phyloP scores from a whole-genome alignment of 2,329 filamentous ascomycete species.

The Clarireedia monteithiana region DNA sequence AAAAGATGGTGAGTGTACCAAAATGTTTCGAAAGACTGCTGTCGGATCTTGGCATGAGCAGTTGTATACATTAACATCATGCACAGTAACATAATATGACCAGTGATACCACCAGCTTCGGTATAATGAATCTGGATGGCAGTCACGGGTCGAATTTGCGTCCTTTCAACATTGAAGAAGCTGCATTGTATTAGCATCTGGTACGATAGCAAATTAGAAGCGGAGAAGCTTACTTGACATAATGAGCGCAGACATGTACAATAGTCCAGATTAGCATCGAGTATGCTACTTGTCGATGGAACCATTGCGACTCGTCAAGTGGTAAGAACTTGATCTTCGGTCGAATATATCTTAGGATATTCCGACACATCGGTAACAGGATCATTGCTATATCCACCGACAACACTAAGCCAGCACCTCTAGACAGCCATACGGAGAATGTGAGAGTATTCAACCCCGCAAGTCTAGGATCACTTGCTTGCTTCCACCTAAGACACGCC shows the following conservation, averaged over 20 bases:
- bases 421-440: slow-evolving; percentile 92
- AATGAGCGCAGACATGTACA: slow-evolving; percentile 73
- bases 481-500: slow-evolving; percentile 60
- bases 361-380: slow-evolving; percentile 89
- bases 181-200: slow-evolving; percentile 34
- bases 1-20: slow-evolving; percentile 99
- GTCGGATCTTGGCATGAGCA: slow-evolving; percentile 83
- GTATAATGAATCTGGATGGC: slow-evolving; percentile 90
- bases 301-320: slow-evolving; percentile 95
- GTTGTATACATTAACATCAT: slow-evolving; percentile 99
- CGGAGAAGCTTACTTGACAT: slow-evolving; percentile 70
- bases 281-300: slow-evolving; percentile 92
- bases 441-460: slow-evolving; percentile 71
- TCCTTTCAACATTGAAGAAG: slow-evolving; percentile 91
- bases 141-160: slow-evolving; percentile 69
- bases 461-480: slow-evolving; percentile 59
- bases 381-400: slow-evolving; percentile 82
- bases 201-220: not conserved
- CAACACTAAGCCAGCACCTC: slow-evolving; percentile 82
- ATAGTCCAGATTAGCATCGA: slow-evolving; percentile 75
- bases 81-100: slow-evolving; percentile 96
- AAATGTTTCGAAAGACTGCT: slow-evolving; percentile 96
- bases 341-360: slow-evolving; percentile 73
- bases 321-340: slow-evolving; percentile 85
- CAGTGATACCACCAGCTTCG: slow-evolving; percentile 84